Evolutionary conservation across 345 rosid genomes (phyloP).

Genomic region (Eucalyptus albens): DNA sequence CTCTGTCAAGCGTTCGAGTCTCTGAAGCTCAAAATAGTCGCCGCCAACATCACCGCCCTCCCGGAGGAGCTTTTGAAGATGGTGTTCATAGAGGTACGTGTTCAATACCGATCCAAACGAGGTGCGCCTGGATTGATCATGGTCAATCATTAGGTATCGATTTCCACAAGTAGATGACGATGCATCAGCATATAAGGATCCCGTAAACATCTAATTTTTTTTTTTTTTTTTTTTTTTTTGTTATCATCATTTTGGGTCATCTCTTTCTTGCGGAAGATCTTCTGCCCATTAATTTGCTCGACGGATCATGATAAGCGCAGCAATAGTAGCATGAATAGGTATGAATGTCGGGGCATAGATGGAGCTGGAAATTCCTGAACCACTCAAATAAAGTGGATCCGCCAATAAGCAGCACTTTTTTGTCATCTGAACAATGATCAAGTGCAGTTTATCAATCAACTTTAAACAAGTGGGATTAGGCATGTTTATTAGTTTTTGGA

Average conservation of each 20-base stretch:
- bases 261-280: background rate
- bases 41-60: constrained; percentile 53
- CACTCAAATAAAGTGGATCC: background rate
- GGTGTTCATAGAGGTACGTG: constrained; percentile 57
- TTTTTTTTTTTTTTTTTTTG: no score
- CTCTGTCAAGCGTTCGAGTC: constrained; percentile 73
- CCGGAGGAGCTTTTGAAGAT: constrained; percentile 63
- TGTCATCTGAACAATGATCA: background rate
- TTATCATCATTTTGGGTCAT: background rate
- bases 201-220: background rate
- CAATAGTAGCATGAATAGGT: background rate
- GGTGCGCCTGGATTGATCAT: background rate
- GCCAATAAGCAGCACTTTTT: background rate
- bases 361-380: background rate
- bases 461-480: background rate
- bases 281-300: background rate
- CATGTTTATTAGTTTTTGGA: background rate
- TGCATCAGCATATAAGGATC: background rate
- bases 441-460: background rate
- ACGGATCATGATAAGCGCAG: background rate
- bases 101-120: background rate
- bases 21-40: constrained; percentile 55
- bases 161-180: background rate
- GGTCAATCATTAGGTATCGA: background rate
- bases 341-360: background rate